A percentile compares a stretch with the other conserved stretches of the same genome.
These are phyloP conservation scores for Hymenoscyphus salicellus DNA, from an alignment of 2,329 filamentous ascomycete species.

Conservation along the genomic window DNA sequence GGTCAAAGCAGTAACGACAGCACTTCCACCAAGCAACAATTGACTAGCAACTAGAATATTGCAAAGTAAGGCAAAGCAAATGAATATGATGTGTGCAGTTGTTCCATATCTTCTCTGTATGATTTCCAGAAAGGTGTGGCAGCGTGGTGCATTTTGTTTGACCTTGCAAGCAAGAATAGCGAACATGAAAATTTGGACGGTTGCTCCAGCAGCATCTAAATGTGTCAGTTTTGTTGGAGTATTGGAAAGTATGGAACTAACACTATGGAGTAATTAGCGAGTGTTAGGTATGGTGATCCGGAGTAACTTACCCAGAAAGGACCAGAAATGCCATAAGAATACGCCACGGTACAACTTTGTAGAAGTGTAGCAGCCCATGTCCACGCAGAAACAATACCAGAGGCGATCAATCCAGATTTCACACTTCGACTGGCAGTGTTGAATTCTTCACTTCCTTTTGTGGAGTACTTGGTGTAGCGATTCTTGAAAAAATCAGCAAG, in stretches of 20 bases:
- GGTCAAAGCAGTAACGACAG: constrained; percentile 40
- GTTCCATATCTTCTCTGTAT: constrained; percentile 40
- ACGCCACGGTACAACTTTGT: constrained; percentile 73
- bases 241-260: constrained; percentile 21
- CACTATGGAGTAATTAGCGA: no score
- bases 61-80: constrained; percentile 40
- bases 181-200: constrained; percentile 12
- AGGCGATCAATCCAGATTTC: constrained; percentile 80
- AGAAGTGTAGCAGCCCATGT: constrained; percentile 83
- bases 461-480: constrained; percentile 13
- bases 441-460: constrained; percentile 65
- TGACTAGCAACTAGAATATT: constrained; percentile 42
- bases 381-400: constrained; percentile 87
- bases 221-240: neutral
- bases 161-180: constrained; percentile 41
- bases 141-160: constrained; percentile 40
- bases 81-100: constrained; percentile 39
- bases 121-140: constrained; percentile 44
- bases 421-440: constrained; percentile 80
- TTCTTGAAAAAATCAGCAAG: constrained; percentile 5
- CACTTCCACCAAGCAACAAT: constrained; percentile 39
- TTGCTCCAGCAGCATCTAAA: constrained; percentile 47
- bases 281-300: no score
- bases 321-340: constrained; percentile 66
- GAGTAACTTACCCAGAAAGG: constrained; percentile 64